These are phyloP conservation scores for Calycina marina DNA, from an alignment of 2,329 filamentous ascomycete genomes.

Conservation along the genomic window DNA sequence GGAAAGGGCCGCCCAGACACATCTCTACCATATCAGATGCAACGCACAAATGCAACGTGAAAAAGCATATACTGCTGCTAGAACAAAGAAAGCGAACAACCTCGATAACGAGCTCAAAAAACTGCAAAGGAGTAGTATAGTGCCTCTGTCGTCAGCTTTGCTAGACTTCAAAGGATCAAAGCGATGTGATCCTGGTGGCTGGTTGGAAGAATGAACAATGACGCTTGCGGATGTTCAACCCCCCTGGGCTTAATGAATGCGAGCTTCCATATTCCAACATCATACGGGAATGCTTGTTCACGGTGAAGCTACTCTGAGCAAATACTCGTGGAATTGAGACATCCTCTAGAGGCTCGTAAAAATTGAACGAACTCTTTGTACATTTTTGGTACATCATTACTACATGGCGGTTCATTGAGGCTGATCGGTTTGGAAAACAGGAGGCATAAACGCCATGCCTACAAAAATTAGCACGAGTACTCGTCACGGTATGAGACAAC, in stretches of 20 bases:
- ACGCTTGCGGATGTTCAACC: neutral
- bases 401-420: neutral
- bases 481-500: slow-evolving; percentile 2
- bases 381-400: neutral
- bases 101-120: neutral
- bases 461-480: slow-evolving; percentile 4
- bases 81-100: no score
- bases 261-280: no score
- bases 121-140: neutral
- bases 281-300: no score
- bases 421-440: slow-evolving; percentile 19
- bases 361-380: no score
- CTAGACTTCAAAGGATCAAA: neutral
- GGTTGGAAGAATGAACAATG: neutral
- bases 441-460: slow-evolving; percentile 25
- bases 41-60: no score
- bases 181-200: neutral
- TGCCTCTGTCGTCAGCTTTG: neutral
- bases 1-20: neutral
- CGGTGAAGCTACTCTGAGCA: neutral
- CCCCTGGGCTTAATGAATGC: neutral
- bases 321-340: neutral
- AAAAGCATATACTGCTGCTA: no score
- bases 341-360: neutral
- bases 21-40: no score